phyloP scores from a whole-genome alignment of 805 yeast genomes.

The Lipomyces lipofer region DNA sequence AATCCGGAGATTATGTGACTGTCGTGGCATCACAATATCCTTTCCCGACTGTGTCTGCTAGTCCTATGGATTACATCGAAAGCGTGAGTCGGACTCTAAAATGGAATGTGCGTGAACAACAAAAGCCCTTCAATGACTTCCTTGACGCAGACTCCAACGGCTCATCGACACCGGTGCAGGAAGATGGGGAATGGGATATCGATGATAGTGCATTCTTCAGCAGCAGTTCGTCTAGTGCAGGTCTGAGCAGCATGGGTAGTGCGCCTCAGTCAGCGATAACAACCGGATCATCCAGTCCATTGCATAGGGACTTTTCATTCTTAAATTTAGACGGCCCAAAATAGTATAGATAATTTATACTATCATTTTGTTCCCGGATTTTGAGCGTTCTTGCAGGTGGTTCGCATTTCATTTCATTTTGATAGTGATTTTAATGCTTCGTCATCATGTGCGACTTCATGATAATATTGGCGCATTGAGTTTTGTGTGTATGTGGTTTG shows the following conservation, averaged over 20 bases:
- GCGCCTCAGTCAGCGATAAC: conserved; percentile 27
- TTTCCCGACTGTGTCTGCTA: conserved; percentile 85
- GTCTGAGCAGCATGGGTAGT: conserved; percentile 18
- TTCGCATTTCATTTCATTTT: no score
- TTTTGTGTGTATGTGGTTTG: no score
- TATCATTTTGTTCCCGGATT: no score
- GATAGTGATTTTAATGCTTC: no score
- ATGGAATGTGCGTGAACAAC: conserved; percentile 91
- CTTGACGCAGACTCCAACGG: conserved; percentile 35
- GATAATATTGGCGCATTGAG: no score
- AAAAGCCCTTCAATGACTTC: conserved; percentile 71
- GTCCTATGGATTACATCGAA: conserved; percentile 70
- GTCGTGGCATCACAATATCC: conserved; percentile 86
- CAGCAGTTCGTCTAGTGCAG: conserved; percentile 14
- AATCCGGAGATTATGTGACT: conserved; percentile 80
- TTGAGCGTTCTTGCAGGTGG: no score
- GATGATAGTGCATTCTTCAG: conserved; percentile 29
- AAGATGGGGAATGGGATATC: conserved; percentile 30
- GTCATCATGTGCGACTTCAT: no score
- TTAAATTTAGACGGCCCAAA: conserved; percentile 10
- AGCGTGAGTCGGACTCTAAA: conserved; percentile 81
- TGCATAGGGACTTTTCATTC: conserved; percentile 25
- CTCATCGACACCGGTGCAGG: conserved; percentile 20
- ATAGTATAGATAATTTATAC: no score
- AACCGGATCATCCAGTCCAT: conserved; percentile 28